Conservation (phyloP, 2,329 filamentous ascomycete genomes). For the Aspergillus tubingensis region DNA sequence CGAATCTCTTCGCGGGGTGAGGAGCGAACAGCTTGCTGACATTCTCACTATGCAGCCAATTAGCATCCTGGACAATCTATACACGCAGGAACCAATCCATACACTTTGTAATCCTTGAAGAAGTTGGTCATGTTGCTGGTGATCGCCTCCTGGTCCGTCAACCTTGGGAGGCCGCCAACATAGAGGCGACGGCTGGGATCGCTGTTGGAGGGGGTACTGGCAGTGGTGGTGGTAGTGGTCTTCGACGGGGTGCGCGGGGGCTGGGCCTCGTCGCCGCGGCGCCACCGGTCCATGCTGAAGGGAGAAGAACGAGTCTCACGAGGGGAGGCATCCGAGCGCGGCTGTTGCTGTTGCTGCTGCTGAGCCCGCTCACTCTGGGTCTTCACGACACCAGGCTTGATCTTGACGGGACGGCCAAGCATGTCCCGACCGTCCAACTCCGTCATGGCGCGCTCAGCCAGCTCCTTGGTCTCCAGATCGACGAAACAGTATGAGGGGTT, state of each 20-base stretch:
- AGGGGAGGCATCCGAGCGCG: slow-evolving; percentile 21
- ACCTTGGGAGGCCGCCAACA: slow-evolving; percentile 50
- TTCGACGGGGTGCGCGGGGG: slow-evolving; percentile 22
- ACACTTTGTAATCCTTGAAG: slow-evolving; percentile 49
- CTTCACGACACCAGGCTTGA: slow-evolving; percentile 66
- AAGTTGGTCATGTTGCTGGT: slow-evolving; percentile 47
- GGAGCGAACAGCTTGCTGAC: slow-evolving; percentile 60
- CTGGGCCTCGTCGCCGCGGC: slow-evolving; percentile 43
- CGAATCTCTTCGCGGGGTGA: slow-evolving; percentile 56
- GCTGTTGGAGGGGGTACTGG: slow-evolving; percentile 21
- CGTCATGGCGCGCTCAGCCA: slow-evolving; percentile 61
- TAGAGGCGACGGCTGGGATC: slow-evolving; percentile 49
- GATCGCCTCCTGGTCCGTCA: slow-evolving; percentile 45
- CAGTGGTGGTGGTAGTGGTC: neutral
- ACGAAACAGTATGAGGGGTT: slow-evolving; percentile 77
- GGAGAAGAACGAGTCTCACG: slow-evolving; percentile 24
- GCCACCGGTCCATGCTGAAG: slow-evolving; percentile 46
- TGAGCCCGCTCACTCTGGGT: slow-evolving; percentile 34
- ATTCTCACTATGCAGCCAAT: slow-evolving; percentile 37
- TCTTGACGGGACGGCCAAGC: slow-evolving; percentile 61
- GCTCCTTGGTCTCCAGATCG: slow-evolving; percentile 60
- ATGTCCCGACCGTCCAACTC: slow-evolving; percentile 58
- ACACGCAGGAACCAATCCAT: slow-evolving; percentile 19
- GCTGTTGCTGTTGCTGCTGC: slow-evolving; percentile 19
- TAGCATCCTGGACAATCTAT: neutral